These are phyloP conservation scores for Penicillium sp. DNA, from an alignment of 2,329 filamentous ascomycete species.

Conservation along the genomic window DNA sequence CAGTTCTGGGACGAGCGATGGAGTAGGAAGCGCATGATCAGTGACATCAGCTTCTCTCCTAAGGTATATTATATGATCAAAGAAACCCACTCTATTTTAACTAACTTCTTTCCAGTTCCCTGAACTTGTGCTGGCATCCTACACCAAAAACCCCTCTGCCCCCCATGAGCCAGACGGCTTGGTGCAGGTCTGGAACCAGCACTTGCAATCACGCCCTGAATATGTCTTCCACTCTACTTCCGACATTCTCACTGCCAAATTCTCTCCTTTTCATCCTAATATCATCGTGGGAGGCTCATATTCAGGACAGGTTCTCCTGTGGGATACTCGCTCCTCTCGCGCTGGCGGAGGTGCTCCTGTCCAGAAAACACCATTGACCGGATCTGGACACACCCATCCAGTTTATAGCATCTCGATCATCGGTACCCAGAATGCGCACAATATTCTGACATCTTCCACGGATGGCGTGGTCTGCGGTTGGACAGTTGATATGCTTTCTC, in stretches of 20 bases:
- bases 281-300: slow-evolving; percentile 95
- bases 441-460: slow-evolving; percentile 95
- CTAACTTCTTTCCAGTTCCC: slow-evolving; percentile 64
- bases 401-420: slow-evolving; percentile 96
- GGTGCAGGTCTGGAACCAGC: slow-evolving; percentile 95
- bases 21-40: slow-evolving; percentile 98
- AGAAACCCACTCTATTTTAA: not conserved
- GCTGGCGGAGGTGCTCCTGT: slow-evolving; percentile 71
- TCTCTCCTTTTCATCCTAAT: slow-evolving; percentile 98
- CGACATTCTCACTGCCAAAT: slow-evolving; percentile 92
- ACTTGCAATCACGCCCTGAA: slow-evolving; percentile 91
- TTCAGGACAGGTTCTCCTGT: slow-evolving; percentile 92
- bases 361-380: slow-evolving; percentile 93
- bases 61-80: slow-evolving; percentile 61
- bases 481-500: slow-evolving; percentile 96
- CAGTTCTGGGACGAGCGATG: slow-evolving; percentile 95
- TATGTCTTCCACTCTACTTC: slow-evolving; percentile 97
- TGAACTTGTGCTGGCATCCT: slow-evolving; percentile 89
- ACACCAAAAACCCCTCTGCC: slow-evolving; percentile 95
- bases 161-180: slow-evolving; percentile 92
- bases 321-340: slow-evolving; percentile 91
- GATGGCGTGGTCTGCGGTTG: slow-evolving; percentile 96
- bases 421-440: slow-evolving; percentile 97
- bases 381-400: slow-evolving; percentile 92
- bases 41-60: slow-evolving; percentile 90